These are phyloP conservation scores for Camellia lanceoleosa DNA, from an alignment of 148 eudicot genomes.

Conservation along the genomic window DNA sequence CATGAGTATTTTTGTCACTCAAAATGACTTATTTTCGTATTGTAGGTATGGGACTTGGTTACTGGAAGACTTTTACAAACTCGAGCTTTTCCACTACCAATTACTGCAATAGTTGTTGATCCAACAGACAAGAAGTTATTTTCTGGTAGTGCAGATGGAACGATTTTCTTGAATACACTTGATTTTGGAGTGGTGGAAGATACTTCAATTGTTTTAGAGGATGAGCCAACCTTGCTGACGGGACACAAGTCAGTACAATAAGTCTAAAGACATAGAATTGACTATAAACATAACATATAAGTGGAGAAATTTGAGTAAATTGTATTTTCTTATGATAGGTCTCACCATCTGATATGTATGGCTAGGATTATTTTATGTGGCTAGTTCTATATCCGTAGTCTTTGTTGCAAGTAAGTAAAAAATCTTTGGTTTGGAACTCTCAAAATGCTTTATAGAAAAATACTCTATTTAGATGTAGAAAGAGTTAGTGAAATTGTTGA, in stretches of 20 bases:
- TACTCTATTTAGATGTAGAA: too few species aligned
- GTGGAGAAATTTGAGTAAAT: too few species aligned
- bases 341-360: too few species aligned
- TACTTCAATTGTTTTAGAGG: background rate
- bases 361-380: too few species aligned
- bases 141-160: conserved; percentile 27
- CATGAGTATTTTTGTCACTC: background rate
- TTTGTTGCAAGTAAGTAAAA: conserved; percentile 6
- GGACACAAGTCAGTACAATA: conserved; percentile 11
- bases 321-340: too few species aligned
- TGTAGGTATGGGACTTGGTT: conserved; percentile 21
- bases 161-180: conserved; percentile 13
- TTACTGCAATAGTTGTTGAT: conserved; percentile 26
- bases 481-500: too few species aligned
- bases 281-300: too few species aligned
- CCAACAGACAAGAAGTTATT: conserved; percentile 18
- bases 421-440: background rate
- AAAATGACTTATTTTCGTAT: background rate
- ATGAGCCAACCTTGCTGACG: conserved; percentile 11
- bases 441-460: background rate
- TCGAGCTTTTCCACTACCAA: conserved; percentile 8
- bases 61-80: conserved; percentile 19
- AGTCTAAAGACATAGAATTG: too few species aligned
- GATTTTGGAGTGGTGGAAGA: conserved; percentile 11
- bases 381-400: too few species aligned